A percentile compares a stretch with the other conserved stretches of the same genome.
Evolutionary conservation across 139 green algal species (phyloP).

Genomic region (Chlamydomonas sp.): DNA sequence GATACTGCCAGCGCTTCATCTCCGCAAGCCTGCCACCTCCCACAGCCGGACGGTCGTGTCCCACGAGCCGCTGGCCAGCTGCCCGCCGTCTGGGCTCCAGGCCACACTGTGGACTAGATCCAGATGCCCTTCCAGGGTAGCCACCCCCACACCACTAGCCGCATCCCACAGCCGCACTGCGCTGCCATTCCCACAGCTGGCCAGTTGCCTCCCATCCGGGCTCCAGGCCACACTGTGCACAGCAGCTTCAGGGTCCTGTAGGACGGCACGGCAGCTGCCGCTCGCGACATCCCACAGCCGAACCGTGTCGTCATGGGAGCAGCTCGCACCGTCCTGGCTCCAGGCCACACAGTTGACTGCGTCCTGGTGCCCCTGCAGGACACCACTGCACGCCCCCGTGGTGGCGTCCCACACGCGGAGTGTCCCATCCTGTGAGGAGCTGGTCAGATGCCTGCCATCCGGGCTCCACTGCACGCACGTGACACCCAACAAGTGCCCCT

Average conservation of each 20-base stretch:
- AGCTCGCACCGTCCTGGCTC: too few species aligned
- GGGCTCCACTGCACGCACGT: not conserved
- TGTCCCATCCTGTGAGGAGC: not conserved
- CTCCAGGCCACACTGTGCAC: slow-evolving; percentile 6
- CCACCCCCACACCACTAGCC: slow-evolving; percentile 1
- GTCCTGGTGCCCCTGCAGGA: not conserved
- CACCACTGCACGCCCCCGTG: not conserved
- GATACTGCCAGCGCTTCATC: too few species aligned
- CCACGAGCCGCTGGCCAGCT: not conserved
- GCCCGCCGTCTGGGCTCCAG: slow-evolving; percentile 3
- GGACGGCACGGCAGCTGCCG: too few species aligned
- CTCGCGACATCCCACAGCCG: not conserved
- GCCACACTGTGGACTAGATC: slow-evolving; percentile 14
- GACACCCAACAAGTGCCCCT: too few species aligned
- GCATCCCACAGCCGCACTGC: slow-evolving; percentile 14
- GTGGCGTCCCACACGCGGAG: slow-evolving; percentile 4
- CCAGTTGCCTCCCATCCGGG: not conserved
- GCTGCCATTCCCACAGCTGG: not conserved
- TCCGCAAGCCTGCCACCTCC: not conserved
- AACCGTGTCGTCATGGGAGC: not conserved
- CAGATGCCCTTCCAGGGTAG: slow-evolving; percentile 1
- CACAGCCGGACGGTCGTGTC: slow-evolving; percentile 24
- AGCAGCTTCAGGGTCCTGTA: not conserved
- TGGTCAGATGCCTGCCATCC: not conserved
- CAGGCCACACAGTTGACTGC: too few species aligned